phyloP scores from a whole-genome alignment of 495 filamentous ascomycete genomes.

The Neurospora cerealis region DNA sequence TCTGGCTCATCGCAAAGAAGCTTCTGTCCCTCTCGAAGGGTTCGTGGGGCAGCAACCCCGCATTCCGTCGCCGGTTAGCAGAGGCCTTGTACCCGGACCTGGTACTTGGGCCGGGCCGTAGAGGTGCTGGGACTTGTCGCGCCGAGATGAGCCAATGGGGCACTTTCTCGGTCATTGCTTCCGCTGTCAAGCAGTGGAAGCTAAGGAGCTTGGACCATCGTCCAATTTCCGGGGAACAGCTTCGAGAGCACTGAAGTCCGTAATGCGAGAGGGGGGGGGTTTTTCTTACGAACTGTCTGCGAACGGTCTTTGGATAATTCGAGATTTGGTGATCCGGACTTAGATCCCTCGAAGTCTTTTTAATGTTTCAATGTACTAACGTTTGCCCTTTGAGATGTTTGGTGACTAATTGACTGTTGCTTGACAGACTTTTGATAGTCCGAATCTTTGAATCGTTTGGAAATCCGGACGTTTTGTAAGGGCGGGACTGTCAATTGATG shows the following conservation, averaged over 20 bases:
- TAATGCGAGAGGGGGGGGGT: too few relatives aligned
- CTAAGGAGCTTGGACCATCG: neutral
- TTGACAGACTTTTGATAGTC: too few relatives aligned
- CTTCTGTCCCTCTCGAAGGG: neutral
- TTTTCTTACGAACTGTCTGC: too few relatives aligned
- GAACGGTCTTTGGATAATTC: too few relatives aligned
- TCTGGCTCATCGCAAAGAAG: neutral
- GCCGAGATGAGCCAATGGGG: neutral
- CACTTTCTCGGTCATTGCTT: neutral
- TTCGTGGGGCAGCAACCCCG: neutral
- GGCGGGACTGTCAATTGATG: too few relatives aligned
- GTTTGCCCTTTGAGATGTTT: too few relatives aligned
- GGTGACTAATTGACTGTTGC: too few relatives aligned
- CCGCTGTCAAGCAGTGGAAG: neutral
- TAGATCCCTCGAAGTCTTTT: too few relatives aligned
- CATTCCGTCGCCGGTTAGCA: neutral
- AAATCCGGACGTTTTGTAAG: too few relatives aligned
- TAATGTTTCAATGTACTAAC: too few relatives aligned
- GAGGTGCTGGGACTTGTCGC: neutral
- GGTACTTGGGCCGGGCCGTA: neutral
- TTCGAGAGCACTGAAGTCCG: neutral
- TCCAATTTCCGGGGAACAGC: neutral
- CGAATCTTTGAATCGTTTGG: too few relatives aligned
- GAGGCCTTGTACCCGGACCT: neutral
- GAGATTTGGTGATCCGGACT: too few relatives aligned